Evolutionary conservation across 2,329 filamentous ascomycete genomes (phyloP).

Genomic region (Beauveria medogensis): DNA sequence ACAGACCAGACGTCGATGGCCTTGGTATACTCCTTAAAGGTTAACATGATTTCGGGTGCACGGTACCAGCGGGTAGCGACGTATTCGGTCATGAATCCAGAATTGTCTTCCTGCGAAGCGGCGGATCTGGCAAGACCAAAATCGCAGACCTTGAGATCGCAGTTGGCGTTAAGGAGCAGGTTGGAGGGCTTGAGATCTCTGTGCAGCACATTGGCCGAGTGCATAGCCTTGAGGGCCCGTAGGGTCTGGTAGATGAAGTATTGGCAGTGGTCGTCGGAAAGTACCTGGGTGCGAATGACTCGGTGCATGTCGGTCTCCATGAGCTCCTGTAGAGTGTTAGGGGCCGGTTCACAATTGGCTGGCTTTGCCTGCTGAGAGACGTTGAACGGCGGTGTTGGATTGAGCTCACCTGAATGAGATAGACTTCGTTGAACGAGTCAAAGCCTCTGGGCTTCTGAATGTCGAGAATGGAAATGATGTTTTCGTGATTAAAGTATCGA

Average conservation of each 20-base stretch:
- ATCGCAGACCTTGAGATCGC: slow-evolving; percentile 97
- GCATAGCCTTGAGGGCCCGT: slow-evolving; percentile 96
- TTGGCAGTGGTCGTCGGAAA: slow-evolving; percentile 98
- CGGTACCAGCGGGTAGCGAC: slow-evolving; percentile 98
- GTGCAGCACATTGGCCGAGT: slow-evolving; percentile 96
- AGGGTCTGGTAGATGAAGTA: slow-evolving; percentile 99
- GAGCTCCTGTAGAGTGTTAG: slow-evolving; percentile 56
- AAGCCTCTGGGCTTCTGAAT: slow-evolving; percentile 97
- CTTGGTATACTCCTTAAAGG: slow-evolving; percentile 99
- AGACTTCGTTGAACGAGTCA: slow-evolving; percentile 94
- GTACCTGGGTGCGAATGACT: slow-evolving; percentile 95
- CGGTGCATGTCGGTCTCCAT: slow-evolving; percentile 99
- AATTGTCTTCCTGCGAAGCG: slow-evolving; percentile 96
- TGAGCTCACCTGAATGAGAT: slow-evolving; percentile 79
- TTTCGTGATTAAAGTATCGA: slow-evolving; percentile 99
- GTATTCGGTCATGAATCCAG: slow-evolving; percentile 99
- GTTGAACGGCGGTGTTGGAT: neutral
- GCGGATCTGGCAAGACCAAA: slow-evolving; percentile 94
- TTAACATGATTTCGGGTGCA: slow-evolving; percentile 99
- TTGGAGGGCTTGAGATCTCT: slow-evolving; percentile 97
- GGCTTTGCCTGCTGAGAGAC: neutral
- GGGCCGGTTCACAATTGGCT: neutral
- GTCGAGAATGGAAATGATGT: slow-evolving; percentile 98
- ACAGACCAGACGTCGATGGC: slow-evolving; percentile 99
- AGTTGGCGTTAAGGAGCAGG: slow-evolving; percentile 93